phyloP scores from a whole-genome alignment of 768 basidiomycete species.

The Naganishia kalamii region DNA sequence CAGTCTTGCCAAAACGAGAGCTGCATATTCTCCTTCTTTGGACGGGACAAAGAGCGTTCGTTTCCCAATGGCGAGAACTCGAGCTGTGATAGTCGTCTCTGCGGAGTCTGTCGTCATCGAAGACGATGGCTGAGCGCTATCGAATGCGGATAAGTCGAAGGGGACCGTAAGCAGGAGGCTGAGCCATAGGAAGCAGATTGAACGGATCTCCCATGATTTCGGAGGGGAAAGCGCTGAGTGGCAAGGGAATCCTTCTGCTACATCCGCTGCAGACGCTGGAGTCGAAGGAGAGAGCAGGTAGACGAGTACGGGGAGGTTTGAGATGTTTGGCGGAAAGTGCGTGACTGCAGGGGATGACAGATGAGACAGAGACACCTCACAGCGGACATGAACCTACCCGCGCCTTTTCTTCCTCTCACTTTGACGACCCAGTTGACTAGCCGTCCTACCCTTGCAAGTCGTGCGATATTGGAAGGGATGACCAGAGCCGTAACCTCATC shows the following conservation, averaged over 20 bases:
- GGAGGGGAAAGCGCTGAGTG: slow-evolving; percentile 31
- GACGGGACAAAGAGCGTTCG: slow-evolving; percentile 49
- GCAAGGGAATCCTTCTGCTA: slow-evolving; percentile 19
- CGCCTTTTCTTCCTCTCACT: slow-evolving; percentile 80
- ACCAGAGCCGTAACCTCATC: slow-evolving; percentile 49
- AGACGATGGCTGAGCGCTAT: not conserved
- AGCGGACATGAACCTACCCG: slow-evolving; percentile 70
- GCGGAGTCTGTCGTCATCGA: not conserved
- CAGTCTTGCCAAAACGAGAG: slow-evolving; percentile 69
- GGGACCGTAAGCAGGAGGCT: slow-evolving; percentile 89
- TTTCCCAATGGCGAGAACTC: not conserved
- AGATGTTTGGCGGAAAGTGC: slow-evolving; percentile 87
- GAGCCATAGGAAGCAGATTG: slow-evolving; percentile 83
- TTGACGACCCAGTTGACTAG: slow-evolving; percentile 72
- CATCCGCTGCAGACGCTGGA: slow-evolving; percentile 21
- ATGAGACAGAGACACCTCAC: too few species aligned
- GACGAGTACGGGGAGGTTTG: slow-evolving; percentile 70
- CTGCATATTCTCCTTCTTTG: slow-evolving; percentile 76
- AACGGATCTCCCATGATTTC: slow-evolving; percentile 71
- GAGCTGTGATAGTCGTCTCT: slow-evolving; percentile 50
- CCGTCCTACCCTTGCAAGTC: slow-evolving; percentile 54
- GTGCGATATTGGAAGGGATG: slow-evolving; percentile 49
- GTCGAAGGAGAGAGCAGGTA: slow-evolving; percentile 54
- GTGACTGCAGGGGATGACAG: slow-evolving; percentile 55
- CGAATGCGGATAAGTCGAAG: slow-evolving; percentile 81